phyloP scores from a whole-genome alignment of 495 filamentous ascomycete genomes.

The Lophium mytilinum region DNA sequence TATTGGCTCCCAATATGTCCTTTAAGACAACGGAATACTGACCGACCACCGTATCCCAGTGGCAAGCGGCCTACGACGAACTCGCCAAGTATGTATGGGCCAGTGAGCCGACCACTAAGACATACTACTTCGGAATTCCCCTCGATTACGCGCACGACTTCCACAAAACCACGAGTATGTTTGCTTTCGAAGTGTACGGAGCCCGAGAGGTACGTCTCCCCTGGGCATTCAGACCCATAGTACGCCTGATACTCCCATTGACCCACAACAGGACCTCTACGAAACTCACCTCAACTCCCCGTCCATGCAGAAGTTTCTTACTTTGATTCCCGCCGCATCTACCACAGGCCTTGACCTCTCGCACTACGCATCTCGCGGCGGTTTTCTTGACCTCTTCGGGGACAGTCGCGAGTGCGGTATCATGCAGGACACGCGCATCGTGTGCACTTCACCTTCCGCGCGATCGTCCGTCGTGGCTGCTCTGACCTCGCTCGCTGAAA shows the following conservation, averaged over 20 bases:
- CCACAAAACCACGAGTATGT: constrained; percentile 19
- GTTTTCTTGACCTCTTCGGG: constrained; percentile 18
- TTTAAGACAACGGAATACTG: background rate
- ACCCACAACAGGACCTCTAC: constrained; percentile 17
- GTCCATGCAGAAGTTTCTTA: constrained; percentile 21
- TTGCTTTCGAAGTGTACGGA: constrained; percentile 26
- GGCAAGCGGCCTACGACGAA: constrained; percentile 25
- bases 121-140: constrained; percentile 28
- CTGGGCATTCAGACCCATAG: background rate
- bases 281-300: constrained; percentile 17
- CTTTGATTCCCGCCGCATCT: constrained; percentile 6
- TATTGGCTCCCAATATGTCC: no score
- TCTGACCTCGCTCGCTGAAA: background rate
- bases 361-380: constrained; percentile 16
- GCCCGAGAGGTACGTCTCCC: constrained; percentile 9
- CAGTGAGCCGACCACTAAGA: constrained; percentile 15
- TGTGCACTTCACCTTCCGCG: background rate
- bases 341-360: constrained; percentile 23
- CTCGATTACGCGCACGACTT: constrained; percentile 23
- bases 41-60: constrained; percentile 5
- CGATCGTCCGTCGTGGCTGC: background rate
- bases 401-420: constrained; percentile 8
- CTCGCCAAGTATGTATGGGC: constrained; percentile 18
- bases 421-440: constrained; percentile 19
- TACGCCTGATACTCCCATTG: background rate